Percentiles rank a stretch among this genome's conserved stretches.
Evolutionary conservation across 2,329 filamentous ascomycete species (phyloP).

Genomic region (Penicillium sp.): DNA sequence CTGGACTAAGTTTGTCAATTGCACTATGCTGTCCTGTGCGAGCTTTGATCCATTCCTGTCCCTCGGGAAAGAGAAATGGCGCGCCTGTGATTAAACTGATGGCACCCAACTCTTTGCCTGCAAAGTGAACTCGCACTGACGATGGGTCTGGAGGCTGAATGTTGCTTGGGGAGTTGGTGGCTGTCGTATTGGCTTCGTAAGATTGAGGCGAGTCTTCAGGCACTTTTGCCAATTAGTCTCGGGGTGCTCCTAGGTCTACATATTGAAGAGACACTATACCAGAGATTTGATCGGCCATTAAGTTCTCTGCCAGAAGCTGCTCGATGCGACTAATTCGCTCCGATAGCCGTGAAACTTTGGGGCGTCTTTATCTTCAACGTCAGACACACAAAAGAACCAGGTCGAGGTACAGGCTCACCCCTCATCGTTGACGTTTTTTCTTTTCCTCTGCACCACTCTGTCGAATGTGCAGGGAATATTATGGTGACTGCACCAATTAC

Average conservation of each 20-base stretch:
- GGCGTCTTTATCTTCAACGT: conserved; percentile 19
- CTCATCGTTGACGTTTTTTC: conserved; percentile 28
- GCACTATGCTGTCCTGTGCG: conserved; percentile 44
- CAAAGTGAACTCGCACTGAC: conserved; percentile 49
- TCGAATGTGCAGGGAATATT: conserved; percentile 50
- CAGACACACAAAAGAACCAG: not conserved
- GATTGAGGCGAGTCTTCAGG: conserved; percentile 10
- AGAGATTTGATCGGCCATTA: conserved; percentile 23
- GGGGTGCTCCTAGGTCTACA: not conserved
- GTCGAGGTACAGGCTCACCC: conserved; percentile 18
- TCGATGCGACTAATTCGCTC: conserved; percentile 46
- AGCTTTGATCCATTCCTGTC: conserved; percentile 51
- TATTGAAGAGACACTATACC: conserved; percentile 18
- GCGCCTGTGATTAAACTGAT: conserved; percentile 52
- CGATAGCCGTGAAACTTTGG: conserved; percentile 33
- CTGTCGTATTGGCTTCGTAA: conserved; percentile 9
- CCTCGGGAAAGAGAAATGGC: conserved; percentile 51
- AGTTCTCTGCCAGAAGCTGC: conserved; percentile 36
- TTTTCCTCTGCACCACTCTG: conserved; percentile 29
- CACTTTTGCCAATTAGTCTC: conserved; percentile 1
- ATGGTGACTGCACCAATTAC: conserved; percentile 55
- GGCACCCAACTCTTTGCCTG: conserved; percentile 49
- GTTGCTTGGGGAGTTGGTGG: conserved; percentile 20
- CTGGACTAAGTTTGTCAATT: conserved; percentile 31
- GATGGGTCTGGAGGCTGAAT: conserved; percentile 24